Percentiles rank a stretch among this genome's conserved stretches.
Evolutionary conservation across 1,139 yeast genomes (phyloP).

Genomic region (Meyerozyma guilliermondii): DNA sequence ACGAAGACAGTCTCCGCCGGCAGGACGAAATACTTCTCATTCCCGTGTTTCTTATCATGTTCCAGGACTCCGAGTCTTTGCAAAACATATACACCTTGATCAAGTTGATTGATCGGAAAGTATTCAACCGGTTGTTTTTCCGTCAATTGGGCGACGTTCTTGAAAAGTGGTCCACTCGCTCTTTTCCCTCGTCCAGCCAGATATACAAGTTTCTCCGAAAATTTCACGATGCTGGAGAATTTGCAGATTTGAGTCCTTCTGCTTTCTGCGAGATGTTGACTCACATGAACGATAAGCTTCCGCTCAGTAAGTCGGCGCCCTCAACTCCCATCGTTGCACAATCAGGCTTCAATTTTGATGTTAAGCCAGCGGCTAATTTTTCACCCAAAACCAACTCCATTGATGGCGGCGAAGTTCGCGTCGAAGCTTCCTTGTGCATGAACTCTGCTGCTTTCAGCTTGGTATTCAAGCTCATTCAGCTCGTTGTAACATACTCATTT

Average conservation of each 20-base stretch:
- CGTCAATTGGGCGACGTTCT: slow-evolving; percentile 22
- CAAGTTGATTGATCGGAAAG: slow-evolving; percentile 29
- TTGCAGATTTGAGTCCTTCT: slow-evolving; percentile 26
- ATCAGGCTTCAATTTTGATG: slow-evolving; percentile 4
- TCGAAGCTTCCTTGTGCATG: slow-evolving; percentile 5
- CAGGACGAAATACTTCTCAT: slow-evolving; percentile 39
- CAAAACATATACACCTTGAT: slow-evolving; percentile 26
- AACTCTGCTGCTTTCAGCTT: slow-evolving; percentile 26
- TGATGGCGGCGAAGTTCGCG: slow-evolving; percentile 3
- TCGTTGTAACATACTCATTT: slow-evolving; percentile 32
- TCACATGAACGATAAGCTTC: slow-evolving; percentile 38
- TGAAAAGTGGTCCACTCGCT: slow-evolving; percentile 22
- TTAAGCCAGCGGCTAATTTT: not conserved
- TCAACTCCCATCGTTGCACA: slow-evolving; percentile 34
- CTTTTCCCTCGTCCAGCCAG: slow-evolving; percentile 16
- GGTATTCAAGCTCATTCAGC: slow-evolving; percentile 27
- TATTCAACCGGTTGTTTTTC: slow-evolving; percentile 27
- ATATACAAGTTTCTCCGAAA: slow-evolving; percentile 18
- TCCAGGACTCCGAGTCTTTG: slow-evolving; percentile 19
- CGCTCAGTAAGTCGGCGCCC: slow-evolving; percentile 43
- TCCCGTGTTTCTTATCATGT: slow-evolving; percentile 31
- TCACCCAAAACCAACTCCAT: slow-evolving; percentile 6
- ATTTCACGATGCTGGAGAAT: slow-evolving; percentile 25
- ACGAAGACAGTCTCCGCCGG: slow-evolving; percentile 30
- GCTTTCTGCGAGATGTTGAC: slow-evolving; percentile 30